Evolutionary conservation across 2,329 filamentous ascomycete species (phyloP), one percentile per base, ranked within the genome.

Genomic region (Fusarium anthophilum): DNA sequence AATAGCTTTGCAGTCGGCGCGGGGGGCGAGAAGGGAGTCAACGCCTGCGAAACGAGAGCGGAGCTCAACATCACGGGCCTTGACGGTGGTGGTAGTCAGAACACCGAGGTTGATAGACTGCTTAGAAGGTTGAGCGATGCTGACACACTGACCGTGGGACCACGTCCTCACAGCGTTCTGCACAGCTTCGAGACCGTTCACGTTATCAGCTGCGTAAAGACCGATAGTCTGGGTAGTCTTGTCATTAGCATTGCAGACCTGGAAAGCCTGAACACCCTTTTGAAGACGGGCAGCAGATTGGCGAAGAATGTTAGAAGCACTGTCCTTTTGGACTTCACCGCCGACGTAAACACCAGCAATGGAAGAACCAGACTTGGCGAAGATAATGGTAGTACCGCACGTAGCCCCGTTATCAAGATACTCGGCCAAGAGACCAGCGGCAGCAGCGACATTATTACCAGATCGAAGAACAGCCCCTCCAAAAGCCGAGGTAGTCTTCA

Each of bases 301-400:
- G 41, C 65, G 73, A 22, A 78, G 58, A 2, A 67, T 44, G 41
- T 24, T 48, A 2, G 75, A 70, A 38, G 74, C 75, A 9, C 76
- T 71, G 3, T n/a, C 26, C 67, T 78, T 78, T 8, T 78, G 76
- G 3, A 76, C 72, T 8, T 78, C 76, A 3, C 73, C 69, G 20
- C 76, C 76, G 2, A 74, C 66, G 13, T 78, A 78, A 2, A 78
- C 39, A 35, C 76, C 76, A 32, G 76, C 75, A 15, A 78, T 56
- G 1, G 72, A 66, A 18, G 69, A 60, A 1, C 76, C 76, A 15
- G 75, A 69, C 63, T 78, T 78, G 56, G 76, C 73, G n/a, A 78
- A 76, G 10, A 78, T 28, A 17, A 78, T 74, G 8, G 76, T 77
- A 9, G 65, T 63, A 9, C 76, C 76, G 6, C 76, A 78, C 0